Base-by-base conservation (phyloP, 306 rosid species). In the Trifolium dubium region DNA sequence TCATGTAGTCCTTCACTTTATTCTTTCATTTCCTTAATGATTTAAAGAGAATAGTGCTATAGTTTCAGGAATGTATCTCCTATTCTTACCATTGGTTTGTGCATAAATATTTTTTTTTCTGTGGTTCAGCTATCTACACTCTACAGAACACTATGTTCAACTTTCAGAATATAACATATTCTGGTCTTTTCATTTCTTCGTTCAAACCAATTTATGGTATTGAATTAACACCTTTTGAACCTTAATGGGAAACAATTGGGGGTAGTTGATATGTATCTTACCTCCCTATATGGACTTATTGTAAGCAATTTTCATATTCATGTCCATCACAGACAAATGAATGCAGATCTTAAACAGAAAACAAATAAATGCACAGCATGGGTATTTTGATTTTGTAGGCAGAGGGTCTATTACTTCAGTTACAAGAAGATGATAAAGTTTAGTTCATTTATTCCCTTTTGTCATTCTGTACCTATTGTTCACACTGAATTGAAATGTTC, bases 401-500 rank as follows among this genome's bases (percentile, higher is more conserved):
- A 5, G 34, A 14, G 63, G 68, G 40, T 72, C 7, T 39, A 18
- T 72, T 19, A 37, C 67, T 72, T 23, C 10, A 41, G 71, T 63
- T 44, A 5, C 37, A 28, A 17, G 23, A 23, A 23, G 23, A 23
- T 23, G 32, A 53, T 61, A 17, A 30, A 34, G 44, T 76, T 60
- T 28, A 32, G 60, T 53, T 51, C 54, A 15, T 50, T 39, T 50
- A 17, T 23, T 11, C 19, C 54, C 5, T 3, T 67, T 66, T 47
- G 0, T 23, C 29, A 14, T 64, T 59, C 28, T 34, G 39, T 18
- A 15, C 41, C 19, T 43, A 10, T 34, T 29, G 1, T 32, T 73
- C 47, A 44, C 46, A 72, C 77, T 75, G 54, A 71, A 49, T 14
- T 55, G 10, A 70, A 47, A 60, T 74, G 49, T 73, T 73, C 46